phyloP scores from a whole-genome alignment of 805 yeast species.

The Groenewaldozyma salmanticensis region DNA sequence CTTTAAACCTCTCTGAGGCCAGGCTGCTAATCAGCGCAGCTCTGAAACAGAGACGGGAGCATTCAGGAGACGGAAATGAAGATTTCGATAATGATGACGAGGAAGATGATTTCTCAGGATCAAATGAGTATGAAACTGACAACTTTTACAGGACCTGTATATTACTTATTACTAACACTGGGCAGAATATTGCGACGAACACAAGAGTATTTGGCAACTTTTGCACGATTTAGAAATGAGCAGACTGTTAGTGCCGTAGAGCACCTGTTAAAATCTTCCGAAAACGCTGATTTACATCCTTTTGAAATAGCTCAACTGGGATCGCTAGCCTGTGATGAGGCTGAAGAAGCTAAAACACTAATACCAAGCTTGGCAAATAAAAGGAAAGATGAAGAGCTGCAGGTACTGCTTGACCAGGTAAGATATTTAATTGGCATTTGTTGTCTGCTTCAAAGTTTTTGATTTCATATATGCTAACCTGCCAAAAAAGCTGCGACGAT shows the following conservation, averaged over 20 bases:
- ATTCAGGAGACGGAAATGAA: conserved; percentile 21
- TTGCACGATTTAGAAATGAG: conserved; percentile 84
- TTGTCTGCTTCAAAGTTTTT: background rate
- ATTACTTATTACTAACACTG: background rate
- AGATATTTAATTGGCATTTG: conserved; percentile 27
- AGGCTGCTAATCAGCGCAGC: conserved; percentile 86
- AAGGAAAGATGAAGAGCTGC: conserved; percentile 78
- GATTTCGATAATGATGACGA: conserved; percentile 29
- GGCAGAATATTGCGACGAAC: conserved; percentile 79
- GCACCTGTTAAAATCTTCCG: conserved; percentile 64
- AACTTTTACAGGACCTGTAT: background rate
- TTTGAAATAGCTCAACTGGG: conserved; percentile 87
- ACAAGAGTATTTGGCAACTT: conserved; percentile 71
- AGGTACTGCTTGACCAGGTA: conserved; percentile 77
- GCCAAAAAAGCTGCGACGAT: conserved; percentile 18
- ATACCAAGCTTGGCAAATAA: conserved; percentile 80
- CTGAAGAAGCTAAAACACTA: conserved; percentile 92
- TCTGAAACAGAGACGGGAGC: conserved; percentile 58
- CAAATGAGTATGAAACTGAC: conserved; percentile 26
- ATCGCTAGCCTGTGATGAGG: conserved; percentile 87
- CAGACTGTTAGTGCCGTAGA: conserved; percentile 93
- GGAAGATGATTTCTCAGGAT: conserved; percentile 28
- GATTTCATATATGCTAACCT: background rate
- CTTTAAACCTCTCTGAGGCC: conserved; percentile 84
- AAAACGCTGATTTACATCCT: conserved; percentile 75